Percentiles rank a stretch among this genome's conserved stretches.
These are phyloP conservation scores for Fusarium solani-melongenae DNA, from an alignment of 2,329 filamentous ascomycete species.

Conservation along the genomic window DNA sequence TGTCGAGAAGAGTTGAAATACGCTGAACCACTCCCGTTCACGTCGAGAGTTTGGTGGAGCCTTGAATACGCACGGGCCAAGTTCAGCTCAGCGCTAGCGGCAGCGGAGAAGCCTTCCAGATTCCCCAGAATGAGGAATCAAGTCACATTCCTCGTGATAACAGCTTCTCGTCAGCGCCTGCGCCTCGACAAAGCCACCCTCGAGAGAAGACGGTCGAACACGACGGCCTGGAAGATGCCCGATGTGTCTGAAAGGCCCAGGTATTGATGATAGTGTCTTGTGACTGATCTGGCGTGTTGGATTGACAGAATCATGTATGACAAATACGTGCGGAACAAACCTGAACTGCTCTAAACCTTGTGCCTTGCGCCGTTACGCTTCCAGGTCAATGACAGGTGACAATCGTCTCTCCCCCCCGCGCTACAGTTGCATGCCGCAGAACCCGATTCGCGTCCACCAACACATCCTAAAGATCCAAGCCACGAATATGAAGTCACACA, in stretches of 20 bases:
- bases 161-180: conserved; percentile 10
- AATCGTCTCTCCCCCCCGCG: background rate
- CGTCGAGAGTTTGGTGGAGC: background rate
- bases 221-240: background rate
- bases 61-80: conserved; percentile 16
- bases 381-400: background rate
- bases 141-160: conserved; percentile 22
- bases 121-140: conserved; percentile 12
- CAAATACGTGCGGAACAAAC: background rate
- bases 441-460: conserved; percentile 11
- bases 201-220: background rate
- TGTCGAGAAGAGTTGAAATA: conserved; percentile 1
- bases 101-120: background rate
- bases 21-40: background rate
- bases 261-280: background rate
- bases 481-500: conserved; percentile 37
- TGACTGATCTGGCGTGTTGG: background rate
- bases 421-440: background rate
- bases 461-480: conserved; percentile 27
- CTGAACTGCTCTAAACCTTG: background rate
- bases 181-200: conserved; percentile 26
- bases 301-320: background rate
- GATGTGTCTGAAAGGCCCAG: background rate
- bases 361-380: background rate
- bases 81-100: background rate